These are phyloP conservation scores for Neurospora tetraspora DNA, from an alignment of 495 filamentous ascomycete genomes.

Conservation along the genomic window DNA sequence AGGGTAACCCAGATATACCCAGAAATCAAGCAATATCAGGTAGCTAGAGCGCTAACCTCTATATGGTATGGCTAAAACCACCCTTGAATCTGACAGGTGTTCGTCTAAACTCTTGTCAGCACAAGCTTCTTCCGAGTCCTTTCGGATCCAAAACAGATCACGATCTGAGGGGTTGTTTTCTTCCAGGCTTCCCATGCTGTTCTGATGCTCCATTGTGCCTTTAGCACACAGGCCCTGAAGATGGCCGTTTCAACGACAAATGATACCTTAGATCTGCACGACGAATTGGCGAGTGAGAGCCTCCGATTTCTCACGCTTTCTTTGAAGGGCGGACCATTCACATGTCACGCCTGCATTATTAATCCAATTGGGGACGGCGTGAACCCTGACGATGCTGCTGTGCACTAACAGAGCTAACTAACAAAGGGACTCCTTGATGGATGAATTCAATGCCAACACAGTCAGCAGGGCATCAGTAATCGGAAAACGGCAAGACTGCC, in stretches of 20 bases:
- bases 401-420: background rate
- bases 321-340: conserved; percentile 1
- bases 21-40: too few relatives aligned
- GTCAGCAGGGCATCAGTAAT: background rate
- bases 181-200: background rate
- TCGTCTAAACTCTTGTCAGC: background rate
- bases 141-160: background rate
- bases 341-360: background rate
- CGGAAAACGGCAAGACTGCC: background rate
- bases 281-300: conserved; percentile 10
- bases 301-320: background rate
- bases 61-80: too few relatives aligned
- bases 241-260: background rate
- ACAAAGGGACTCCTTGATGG: background rate
- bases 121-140: background rate
- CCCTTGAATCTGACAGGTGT: too few relatives aligned
- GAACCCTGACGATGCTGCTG: background rate
- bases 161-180: background rate
- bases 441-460: background rate
- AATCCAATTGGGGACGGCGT: background rate
- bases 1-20: too few relatives aligned
- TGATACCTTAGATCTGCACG: background rate
- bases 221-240: background rate
- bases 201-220: background rate
- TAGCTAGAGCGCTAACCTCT: too few relatives aligned